These are phyloP conservation scores for Auricularia cornea DNA, from an alignment of 768 basidiomycete genomes.

Conservation along the genomic window DNA sequence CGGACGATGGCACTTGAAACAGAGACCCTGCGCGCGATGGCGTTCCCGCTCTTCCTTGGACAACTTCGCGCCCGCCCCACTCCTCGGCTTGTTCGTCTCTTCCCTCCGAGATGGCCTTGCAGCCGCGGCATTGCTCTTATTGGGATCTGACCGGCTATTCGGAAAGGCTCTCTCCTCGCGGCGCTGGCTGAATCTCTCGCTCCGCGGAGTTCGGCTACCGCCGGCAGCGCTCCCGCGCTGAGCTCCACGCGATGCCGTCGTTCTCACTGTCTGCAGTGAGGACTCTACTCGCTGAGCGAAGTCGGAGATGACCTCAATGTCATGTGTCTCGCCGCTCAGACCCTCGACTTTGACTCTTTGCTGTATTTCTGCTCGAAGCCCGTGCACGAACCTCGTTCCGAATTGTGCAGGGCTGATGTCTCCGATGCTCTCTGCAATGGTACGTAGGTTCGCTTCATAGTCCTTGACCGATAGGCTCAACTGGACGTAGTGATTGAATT, in stretches of 20 bases:
- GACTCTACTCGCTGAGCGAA: background rate
- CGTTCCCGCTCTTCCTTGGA: background rate
- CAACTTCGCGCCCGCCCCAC: background rate
- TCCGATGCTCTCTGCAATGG: background rate
- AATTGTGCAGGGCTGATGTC: background rate
- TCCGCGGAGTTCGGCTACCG: too few relatives aligned
- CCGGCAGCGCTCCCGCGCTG: too few relatives aligned
- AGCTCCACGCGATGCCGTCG: too few relatives aligned
- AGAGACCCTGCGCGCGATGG: background rate
- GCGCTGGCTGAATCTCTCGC: too few relatives aligned
- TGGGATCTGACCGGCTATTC: too few relatives aligned
- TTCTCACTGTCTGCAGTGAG: background rate
- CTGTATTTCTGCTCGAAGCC: background rate
- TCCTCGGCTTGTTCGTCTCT: background rate
- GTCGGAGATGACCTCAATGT: background rate
- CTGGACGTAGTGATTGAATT: background rate
- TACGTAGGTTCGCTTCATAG: background rate
- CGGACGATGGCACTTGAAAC: background rate
- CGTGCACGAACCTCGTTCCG: background rate
- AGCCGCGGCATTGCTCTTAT: too few relatives aligned
- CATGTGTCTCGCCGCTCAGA: background rate
- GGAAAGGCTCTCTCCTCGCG: too few relatives aligned
- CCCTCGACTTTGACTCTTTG: background rate
- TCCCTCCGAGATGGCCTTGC: too few relatives aligned
- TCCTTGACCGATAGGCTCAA: background rate